Conservation (phyloP, 2,329 filamentous ascomycete species). For the Colletotrichum sidae region DNA sequence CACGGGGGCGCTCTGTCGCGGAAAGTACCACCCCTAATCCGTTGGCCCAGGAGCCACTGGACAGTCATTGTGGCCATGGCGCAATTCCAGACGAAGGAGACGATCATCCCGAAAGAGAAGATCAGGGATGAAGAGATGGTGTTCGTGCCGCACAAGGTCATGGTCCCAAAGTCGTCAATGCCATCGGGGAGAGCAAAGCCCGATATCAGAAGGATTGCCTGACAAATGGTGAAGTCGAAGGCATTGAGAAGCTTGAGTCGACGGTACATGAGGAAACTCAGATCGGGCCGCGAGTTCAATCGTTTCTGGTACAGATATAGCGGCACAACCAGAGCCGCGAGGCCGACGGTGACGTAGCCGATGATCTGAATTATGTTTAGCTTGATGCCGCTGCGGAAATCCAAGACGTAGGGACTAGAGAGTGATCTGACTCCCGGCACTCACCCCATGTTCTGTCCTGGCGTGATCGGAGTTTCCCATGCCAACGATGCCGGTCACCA, state of each 20-base stretch:
- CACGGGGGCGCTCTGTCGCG: constrained; percentile 26
- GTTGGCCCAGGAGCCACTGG: constrained; percentile 29
- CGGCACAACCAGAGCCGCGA: constrained; percentile 16
- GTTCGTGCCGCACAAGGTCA: constrained; percentile 29
- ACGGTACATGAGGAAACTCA: constrained; percentile 31
- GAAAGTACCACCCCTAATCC: constrained; percentile 15
- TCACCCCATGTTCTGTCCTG: constrained; percentile 28
- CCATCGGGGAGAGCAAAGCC: constrained; percentile 33
- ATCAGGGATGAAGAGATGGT: constrained; percentile 18
- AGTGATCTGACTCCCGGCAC: background rate
- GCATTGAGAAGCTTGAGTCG: constrained; percentile 27
- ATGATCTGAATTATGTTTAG: constrained; percentile 5
- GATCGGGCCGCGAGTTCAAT: constrained; percentile 17
- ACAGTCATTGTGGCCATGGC: constrained; percentile 35
- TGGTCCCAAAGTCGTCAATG: constrained; percentile 31
- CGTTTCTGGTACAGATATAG: constrained; percentile 29
- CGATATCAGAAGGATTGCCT: constrained; percentile 31
- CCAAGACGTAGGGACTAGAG: too few relatives aligned
- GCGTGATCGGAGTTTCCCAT: constrained; percentile 22
- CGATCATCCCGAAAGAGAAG: constrained; percentile 33
- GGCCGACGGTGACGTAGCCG: constrained; percentile 19
- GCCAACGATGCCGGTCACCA: constrained; percentile 9
- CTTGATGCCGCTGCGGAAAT: background rate
- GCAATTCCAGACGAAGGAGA: constrained; percentile 33
- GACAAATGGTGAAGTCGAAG: constrained; percentile 27